phyloP scores from a whole-genome alignment of 2,329 filamentous ascomycete genomes.

The Pseudogymnoascus sp. region DNA sequence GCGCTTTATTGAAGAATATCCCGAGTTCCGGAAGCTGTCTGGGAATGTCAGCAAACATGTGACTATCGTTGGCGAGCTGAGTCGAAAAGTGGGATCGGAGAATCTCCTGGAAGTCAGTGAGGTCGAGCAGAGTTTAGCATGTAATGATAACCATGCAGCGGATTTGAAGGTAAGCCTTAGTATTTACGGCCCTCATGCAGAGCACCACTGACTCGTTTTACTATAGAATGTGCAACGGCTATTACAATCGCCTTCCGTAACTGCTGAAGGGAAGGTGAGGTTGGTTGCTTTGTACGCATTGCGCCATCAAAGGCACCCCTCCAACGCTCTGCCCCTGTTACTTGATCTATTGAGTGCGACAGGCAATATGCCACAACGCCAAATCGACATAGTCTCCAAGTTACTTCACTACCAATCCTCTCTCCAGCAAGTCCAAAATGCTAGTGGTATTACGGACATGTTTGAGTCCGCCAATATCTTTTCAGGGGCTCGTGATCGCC shows the following conservation, averaged over 20 bases:
- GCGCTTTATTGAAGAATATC: slow-evolving; percentile 96
- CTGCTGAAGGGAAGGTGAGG: slow-evolving; percentile 74
- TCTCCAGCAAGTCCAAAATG: slow-evolving; percentile 67
- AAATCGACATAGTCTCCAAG: slow-evolving; percentile 72
- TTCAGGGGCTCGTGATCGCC: slow-evolving; percentile 73
- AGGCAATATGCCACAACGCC: slow-evolving; percentile 67
- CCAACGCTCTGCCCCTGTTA: slow-evolving; percentile 74
- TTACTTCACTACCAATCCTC: slow-evolving; percentile 80
- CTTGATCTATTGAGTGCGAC: slow-evolving; percentile 79
- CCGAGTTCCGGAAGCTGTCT: slow-evolving; percentile 92
- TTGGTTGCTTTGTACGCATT: slow-evolving; percentile 92
- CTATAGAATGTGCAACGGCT: slow-evolving; percentile 70
- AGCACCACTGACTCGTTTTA: not conserved
- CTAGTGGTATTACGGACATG: slow-evolving; percentile 76
- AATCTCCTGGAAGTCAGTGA: slow-evolving; percentile 93
- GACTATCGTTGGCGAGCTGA: slow-evolving; percentile 87
- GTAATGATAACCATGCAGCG: slow-evolving; percentile 85
- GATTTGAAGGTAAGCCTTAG: slow-evolving; percentile 72
- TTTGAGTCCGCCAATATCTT: slow-evolving; percentile 92
- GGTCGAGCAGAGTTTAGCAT: slow-evolving; percentile 91
- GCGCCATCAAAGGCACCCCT: slow-evolving; percentile 79
- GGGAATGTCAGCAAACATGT: slow-evolving; percentile 99
- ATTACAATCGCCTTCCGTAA: slow-evolving; percentile 71
- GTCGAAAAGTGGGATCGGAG: slow-evolving; percentile 75
- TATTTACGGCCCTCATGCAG: not conserved